These are phyloP conservation scores for Elaeagnus macrophylla DNA, from an alignment of 306 rosid species.

Conservation along the genomic window DNA sequence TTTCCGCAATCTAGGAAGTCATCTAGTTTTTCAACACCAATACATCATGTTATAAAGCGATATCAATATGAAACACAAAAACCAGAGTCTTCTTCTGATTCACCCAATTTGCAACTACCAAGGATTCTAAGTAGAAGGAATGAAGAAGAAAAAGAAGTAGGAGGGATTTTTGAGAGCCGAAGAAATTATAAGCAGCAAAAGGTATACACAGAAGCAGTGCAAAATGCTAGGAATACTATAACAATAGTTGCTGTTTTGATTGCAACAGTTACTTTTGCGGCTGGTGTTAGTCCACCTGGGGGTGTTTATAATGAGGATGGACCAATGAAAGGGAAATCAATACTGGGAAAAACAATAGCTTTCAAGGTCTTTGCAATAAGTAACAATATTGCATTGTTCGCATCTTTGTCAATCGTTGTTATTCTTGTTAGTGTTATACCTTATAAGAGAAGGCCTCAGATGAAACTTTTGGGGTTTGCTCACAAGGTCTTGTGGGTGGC, in stretches of 20 bases:
- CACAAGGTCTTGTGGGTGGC: slow-evolving; percentile 75
- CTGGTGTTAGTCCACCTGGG: slow-evolving; percentile 73
- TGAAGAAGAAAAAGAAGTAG: slow-evolving; percentile 13
- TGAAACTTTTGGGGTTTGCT: slow-evolving; percentile 34
- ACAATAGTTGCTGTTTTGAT: slow-evolving; percentile 58
- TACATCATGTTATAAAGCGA: slow-evolving; percentile 15
- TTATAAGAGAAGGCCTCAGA: slow-evolving; percentile 40
- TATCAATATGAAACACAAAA: slow-evolving; percentile 14
- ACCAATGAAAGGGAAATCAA: slow-evolving; percentile 38
- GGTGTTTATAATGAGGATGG: slow-evolving; percentile 43
- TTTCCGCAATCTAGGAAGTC: background rate
- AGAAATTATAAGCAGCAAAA: slow-evolving; percentile 23
- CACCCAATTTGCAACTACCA: slow-evolving; percentile 17
- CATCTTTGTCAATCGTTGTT: slow-evolving; percentile 50
- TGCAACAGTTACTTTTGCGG: slow-evolving; percentile 72
- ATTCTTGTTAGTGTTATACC: slow-evolving; percentile 71
- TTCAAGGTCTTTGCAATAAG: slow-evolving; percentile 63
- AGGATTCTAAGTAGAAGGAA: slow-evolving; percentile 17
- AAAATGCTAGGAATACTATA: slow-evolving; percentile 67
- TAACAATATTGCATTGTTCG: slow-evolving; percentile 60
- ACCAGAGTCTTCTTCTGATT: slow-evolving; percentile 15
- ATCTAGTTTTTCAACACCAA: slow-evolving; percentile 20
- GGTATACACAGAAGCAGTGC: slow-evolving; percentile 49
- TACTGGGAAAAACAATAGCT: slow-evolving; percentile 33
- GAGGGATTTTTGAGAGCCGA: slow-evolving; percentile 5